Conservation (phyloP, 208 protist species). For the Acanthamoeba culbertsoni region DNA sequence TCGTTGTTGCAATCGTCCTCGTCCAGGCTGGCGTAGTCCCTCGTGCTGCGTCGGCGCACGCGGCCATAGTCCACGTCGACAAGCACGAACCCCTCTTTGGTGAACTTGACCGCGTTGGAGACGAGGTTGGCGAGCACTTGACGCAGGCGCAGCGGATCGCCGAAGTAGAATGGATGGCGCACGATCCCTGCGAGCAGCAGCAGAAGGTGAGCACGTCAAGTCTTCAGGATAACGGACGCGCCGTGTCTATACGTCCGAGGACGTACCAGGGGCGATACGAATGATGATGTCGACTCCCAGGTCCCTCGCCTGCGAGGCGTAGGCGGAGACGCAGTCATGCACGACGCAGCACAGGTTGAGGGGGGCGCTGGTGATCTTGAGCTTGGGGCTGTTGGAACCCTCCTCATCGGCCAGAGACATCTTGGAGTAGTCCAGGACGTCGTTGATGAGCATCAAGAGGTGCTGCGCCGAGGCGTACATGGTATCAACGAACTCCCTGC, state of each 20-base stretch:
- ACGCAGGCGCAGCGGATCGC: background rate
- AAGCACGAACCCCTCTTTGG: conserved; percentile 31
- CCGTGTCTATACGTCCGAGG: background rate
- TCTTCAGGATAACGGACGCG: too few species aligned
- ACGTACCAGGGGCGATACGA: background rate
- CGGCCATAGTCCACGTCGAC: conserved; percentile 18
- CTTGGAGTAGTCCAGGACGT: conserved; percentile 45
- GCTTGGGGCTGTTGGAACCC: background rate
- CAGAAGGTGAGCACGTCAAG: background rate
- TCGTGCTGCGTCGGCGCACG: background rate
- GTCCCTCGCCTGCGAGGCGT: background rate
- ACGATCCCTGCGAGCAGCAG: background rate
- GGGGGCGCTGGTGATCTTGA: conserved; percentile 12
- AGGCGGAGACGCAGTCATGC: background rate
- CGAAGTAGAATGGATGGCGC: background rate
- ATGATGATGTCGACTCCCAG: conserved; percentile 5
- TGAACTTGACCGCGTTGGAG: conserved; percentile 7
- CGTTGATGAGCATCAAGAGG: conserved; percentile 39
- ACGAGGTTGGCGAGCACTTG: background rate
- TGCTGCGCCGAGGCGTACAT: conserved; percentile 27
- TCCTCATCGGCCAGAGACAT: background rate
- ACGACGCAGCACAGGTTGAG: background rate
- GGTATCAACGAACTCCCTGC: background rate
- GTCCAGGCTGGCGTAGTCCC: background rate
- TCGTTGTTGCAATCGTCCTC: background rate